These are phyloP conservation scores for Phanerochaete sordida DNA, from an alignment of 768 basidiomycete genomes.

Conservation along the genomic window DNA sequence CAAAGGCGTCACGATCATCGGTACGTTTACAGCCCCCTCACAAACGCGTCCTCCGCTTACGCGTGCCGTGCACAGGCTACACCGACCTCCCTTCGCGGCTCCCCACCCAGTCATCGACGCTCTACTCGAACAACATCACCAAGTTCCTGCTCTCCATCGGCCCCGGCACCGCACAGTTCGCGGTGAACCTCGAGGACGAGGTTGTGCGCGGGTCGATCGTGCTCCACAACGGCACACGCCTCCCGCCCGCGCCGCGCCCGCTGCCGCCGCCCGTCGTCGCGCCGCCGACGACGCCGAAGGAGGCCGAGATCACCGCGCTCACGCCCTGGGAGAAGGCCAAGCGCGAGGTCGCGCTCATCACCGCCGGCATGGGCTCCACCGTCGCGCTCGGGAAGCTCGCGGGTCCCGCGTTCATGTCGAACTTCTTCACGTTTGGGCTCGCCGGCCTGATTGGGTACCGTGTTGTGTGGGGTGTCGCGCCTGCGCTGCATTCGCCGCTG, in stretches of 20 bases:
- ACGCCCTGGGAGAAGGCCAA: slow-evolving; percentile 85
- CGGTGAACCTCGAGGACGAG: slow-evolving; percentile 75
- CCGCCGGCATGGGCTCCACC: slow-evolving; percentile 70
- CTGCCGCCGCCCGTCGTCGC: slow-evolving; percentile 56
- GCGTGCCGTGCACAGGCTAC: slow-evolving; percentile 47
- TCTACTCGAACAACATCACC: slow-evolving; percentile 90
- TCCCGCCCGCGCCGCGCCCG: slow-evolving; percentile 67
- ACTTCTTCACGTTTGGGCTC: slow-evolving; percentile 85
- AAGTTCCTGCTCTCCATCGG: slow-evolving; percentile 83
- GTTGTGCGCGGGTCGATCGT: slow-evolving; percentile 81
- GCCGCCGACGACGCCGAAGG: slow-evolving; percentile 47
- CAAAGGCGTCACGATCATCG: slow-evolving; percentile 80
- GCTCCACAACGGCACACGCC: slow-evolving; percentile 58
- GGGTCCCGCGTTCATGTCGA: slow-evolving; percentile 81
- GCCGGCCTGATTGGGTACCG: slow-evolving; percentile 85
- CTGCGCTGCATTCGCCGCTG: slow-evolving; percentile 83
- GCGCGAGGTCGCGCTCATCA: slow-evolving; percentile 69
- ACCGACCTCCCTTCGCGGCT: slow-evolving; percentile 85
- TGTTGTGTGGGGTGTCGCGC: slow-evolving; percentile 87
- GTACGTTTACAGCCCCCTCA: slow-evolving; percentile 30
- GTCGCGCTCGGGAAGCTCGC: slow-evolving; percentile 78
- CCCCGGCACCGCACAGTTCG: slow-evolving; percentile 55
- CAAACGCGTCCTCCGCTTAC: not conserved
- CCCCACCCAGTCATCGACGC: slow-evolving; percentile 84
- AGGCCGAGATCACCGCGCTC: slow-evolving; percentile 48